phyloP scores from a whole-genome alignment of 805 yeast genomes.

The Metschnikowia cerradonensis region DNA sequence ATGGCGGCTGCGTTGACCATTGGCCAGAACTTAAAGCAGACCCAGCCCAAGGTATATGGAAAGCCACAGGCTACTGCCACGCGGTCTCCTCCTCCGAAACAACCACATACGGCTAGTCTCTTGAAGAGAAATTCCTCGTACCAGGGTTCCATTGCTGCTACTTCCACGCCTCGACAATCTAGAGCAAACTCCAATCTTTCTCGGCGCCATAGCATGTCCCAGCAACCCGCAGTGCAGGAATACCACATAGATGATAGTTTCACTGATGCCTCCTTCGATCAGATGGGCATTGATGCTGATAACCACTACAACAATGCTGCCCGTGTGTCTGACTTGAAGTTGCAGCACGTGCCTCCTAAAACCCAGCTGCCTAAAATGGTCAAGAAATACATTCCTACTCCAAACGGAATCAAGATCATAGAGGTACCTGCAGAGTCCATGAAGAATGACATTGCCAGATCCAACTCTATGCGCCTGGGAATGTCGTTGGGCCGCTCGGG shows the following conservation, averaged over 20 bases:
- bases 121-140: constrained; percentile 17
- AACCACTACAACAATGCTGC: constrained; percentile 29
- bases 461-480: constrained; percentile 37
- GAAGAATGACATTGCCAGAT: constrained; percentile 35
- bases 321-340: constrained; percentile 32
- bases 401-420: constrained; percentile 62
- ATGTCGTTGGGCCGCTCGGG: constrained; percentile 23
- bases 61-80: constrained; percentile 5
- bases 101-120: constrained; percentile 14
- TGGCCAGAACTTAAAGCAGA: constrained; percentile 29
- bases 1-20: constrained; percentile 44
- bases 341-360: constrained; percentile 18
- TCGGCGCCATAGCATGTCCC: constrained; percentile 8
- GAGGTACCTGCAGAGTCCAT: constrained; percentile 58
- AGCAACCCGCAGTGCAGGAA: constrained; percentile 4
- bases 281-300: constrained; percentile 19
- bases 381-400: constrained; percentile 70
- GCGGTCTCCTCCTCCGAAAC: constrained; percentile 16
- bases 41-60: constrained; percentile 15
- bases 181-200: constrained; percentile 9
- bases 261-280: constrained; percentile 30
- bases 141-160: constrained; percentile 7
- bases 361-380: constrained; percentile 41
- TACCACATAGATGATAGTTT: constrained; percentile 29
- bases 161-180: constrained; percentile 7